Conservation (phyloP, 2,329 filamentous ascomycete species). For the Claviceps sp. region DNA sequence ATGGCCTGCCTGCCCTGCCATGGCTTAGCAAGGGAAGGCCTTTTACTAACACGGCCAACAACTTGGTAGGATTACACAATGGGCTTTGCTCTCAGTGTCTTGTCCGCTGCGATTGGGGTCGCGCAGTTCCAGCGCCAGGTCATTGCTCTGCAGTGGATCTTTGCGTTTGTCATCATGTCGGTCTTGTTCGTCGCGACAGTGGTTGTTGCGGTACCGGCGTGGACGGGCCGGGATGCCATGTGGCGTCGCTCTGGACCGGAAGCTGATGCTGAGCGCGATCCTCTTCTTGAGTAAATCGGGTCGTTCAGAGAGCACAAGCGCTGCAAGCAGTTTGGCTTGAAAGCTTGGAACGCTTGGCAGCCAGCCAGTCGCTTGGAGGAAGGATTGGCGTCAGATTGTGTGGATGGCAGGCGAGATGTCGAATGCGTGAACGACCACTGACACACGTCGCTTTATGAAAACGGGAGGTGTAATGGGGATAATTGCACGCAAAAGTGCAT, state of each 20-base stretch:
- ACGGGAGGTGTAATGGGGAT: too few relatives aligned
- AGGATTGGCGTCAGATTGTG: too few relatives aligned
- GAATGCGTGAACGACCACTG: too few relatives aligned
- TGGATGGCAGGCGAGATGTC: too few relatives aligned
- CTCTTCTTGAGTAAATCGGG: slow-evolving; percentile 35
- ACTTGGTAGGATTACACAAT: slow-evolving; percentile 50
- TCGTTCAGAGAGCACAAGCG: too few relatives aligned
- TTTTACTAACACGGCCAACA: background rate
- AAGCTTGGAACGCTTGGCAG: too few relatives aligned
- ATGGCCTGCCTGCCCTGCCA: too few relatives aligned
- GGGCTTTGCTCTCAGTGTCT: slow-evolving; percentile 63
- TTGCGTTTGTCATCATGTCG: slow-evolving; percentile 72
- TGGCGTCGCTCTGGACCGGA: slow-evolving; percentile 30
- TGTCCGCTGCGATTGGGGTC: slow-evolving; percentile 63
- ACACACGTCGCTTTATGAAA: too few relatives aligned
- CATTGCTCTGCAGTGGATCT: slow-evolving; percentile 83
- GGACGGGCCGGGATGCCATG: slow-evolving; percentile 43
- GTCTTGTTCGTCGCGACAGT: slow-evolving; percentile 58
- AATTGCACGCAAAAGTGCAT: too few relatives aligned
- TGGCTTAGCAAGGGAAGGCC: background rate
- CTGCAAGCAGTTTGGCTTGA: too few relatives aligned
- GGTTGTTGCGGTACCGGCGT: slow-evolving; percentile 48
- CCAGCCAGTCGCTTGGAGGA: too few relatives aligned
- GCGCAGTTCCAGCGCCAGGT: slow-evolving; percentile 61
- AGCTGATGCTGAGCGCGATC: slow-evolving; percentile 45